Evolutionary conservation across 768 basidiomycete genomes (phyloP), one percentile per base, ranked within the genome.

Genomic region (Naematelia aurantialba): DNA sequence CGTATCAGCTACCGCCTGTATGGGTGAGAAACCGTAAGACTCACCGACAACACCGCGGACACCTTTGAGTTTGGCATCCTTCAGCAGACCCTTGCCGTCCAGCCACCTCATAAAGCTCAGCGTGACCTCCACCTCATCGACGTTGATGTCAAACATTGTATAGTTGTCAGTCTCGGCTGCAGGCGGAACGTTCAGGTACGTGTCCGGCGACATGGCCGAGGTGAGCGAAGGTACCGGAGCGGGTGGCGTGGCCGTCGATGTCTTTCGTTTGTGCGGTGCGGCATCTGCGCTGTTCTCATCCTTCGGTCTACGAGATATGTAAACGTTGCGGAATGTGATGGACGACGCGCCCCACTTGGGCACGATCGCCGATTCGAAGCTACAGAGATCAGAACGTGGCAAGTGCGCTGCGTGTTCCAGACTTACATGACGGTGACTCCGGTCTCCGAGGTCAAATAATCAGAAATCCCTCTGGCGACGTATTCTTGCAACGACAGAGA

Each of bases 261-360:
- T 60, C 52, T 68, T 63, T 11, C 53, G 51, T 21, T 25, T 58
- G 17, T 52, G 52, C 13, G 44, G 34, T 14, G 49, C 22, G 10
- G 55, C 25, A 25, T 45, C 49, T 14, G 60, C 11, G 29, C 45
- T 39, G 54, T 50, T 39, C 45, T 55, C 29, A 55, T 60, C 55
- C n/a, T 56, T 31, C 1, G 89, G 88, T 4, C 91, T 83, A 10
- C 91, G 86, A 22, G 91, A 93, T 47, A 99, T 81, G 68, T 89
- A 98, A 45, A 98, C 93, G 66, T 97, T 96, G 75, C 91, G 91
- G 83, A 99, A 94, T 0, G 92, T 92, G 55, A 99, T 87, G 13
- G 88, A 87, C 10, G 91, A 93, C 69, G 93, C 90, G 62, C 91
- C 89, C 91, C 93, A 96, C 75, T 91, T 92, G 2, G 96, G 94